phyloP scores from a whole-genome alignment of 1,284 basidiomycete species.

The Ustilago hordei region DNA sequence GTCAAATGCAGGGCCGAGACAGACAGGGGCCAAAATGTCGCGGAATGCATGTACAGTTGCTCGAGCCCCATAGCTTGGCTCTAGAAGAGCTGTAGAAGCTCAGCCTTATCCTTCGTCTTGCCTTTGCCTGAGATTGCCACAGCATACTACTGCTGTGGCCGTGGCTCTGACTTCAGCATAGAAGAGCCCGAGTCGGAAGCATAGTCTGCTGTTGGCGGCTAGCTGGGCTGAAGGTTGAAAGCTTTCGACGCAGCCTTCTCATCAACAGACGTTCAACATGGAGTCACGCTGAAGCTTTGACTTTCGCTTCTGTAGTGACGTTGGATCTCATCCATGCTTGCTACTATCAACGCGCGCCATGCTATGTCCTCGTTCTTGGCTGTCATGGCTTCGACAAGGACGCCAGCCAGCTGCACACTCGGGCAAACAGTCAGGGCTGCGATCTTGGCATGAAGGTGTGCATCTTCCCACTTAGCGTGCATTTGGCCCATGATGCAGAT shows the following conservation, averaged over 20 bases:
- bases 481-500: conserved; percentile 20
- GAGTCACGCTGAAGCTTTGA: background rate
- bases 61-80: conserved; percentile 18
- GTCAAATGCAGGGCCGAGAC: conserved; percentile 32
- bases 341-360: background rate
- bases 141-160: background rate
- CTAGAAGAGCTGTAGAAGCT: background rate
- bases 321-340: background rate
- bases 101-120: background rate
- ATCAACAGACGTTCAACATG: background rate
- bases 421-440: conserved; percentile 1
- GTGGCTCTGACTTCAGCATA: background rate
- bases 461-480: conserved; percentile 12
- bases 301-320: background rate
- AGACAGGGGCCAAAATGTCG: conserved; percentile 53
- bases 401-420: background rate
- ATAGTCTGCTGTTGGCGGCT: background rate
- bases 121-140: background rate
- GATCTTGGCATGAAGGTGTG: background rate
- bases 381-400: background rate
- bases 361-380: no score
- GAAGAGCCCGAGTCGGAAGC: background rate
- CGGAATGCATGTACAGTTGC: conserved; percentile 33
- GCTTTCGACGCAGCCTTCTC: background rate
- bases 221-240: conserved; percentile 17